phyloP scores from a whole-genome alignment of 2,329 filamentous ascomycete genomes.

The Fusarium pilosicola region DNA sequence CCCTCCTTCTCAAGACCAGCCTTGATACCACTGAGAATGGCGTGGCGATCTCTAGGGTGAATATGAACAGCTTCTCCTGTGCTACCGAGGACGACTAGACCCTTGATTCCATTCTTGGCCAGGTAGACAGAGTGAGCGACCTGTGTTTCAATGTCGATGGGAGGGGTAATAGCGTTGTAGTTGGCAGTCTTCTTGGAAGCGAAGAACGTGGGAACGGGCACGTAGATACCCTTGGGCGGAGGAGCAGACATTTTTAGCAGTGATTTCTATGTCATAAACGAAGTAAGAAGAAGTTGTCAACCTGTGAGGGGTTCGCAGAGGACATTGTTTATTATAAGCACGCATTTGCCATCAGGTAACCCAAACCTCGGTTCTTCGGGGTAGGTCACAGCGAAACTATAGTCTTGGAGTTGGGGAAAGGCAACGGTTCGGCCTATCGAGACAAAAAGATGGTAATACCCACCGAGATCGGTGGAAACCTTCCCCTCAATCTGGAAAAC shows the following conservation, averaged over 20 bases:
- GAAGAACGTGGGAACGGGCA: slow-evolving; percentile 74
- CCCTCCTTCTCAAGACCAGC: slow-evolving; percentile 65
- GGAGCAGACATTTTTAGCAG: slow-evolving; percentile 39
- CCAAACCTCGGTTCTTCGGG: slow-evolving; percentile 39
- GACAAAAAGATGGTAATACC: background rate
- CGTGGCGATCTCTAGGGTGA: slow-evolving; percentile 64
- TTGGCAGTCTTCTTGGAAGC: slow-evolving; percentile 53
- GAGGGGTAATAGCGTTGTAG: slow-evolving; percentile 57
- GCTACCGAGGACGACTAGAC: slow-evolving; percentile 70
- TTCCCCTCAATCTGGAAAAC: slow-evolving; percentile 2
- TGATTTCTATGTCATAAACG: background rate
- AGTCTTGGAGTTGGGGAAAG: slow-evolving; percentile 21
- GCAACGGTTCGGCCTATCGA: slow-evolving; percentile 14
- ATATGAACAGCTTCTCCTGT: slow-evolving; percentile 74
- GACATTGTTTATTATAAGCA: slow-evolving; percentile 36
- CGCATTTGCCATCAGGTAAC: slow-evolving; percentile 2
- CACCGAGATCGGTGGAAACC: slow-evolving; percentile 15
- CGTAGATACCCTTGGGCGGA: slow-evolving; percentile 66
- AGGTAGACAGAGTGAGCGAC: slow-evolving; percentile 68
- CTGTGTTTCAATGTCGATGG: slow-evolving; percentile 68
- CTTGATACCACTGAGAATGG: slow-evolving; percentile 65
- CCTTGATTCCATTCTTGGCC: slow-evolving; percentile 67
- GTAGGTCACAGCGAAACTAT: slow-evolving; percentile 35
- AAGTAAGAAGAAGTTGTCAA: background rate
- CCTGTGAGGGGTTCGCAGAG: slow-evolving; percentile 24